Base-by-base conservation (phyloP, 2,329 filamentous ascomycete genomes). In the Phyllachora maydis region DNA sequence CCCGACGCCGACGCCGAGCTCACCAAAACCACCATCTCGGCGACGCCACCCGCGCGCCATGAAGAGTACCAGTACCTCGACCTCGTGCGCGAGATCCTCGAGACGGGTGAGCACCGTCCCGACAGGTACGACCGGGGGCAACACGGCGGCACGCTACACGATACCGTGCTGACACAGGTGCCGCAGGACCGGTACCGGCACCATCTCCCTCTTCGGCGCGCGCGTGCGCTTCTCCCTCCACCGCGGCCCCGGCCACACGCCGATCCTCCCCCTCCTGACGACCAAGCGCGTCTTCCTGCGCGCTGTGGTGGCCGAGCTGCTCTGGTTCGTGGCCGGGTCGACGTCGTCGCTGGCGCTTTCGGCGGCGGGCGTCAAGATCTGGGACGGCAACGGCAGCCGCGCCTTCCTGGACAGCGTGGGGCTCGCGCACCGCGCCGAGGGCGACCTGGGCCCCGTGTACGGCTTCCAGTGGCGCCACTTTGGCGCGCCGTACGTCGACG, bases 401-500 rank as follows among this genome's bases (percentile, higher is more conserved):
- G 75, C 71, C 40, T 95, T 76, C 46, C 75, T 98, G 18, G 85
- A 98, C 53, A 71, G 59, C 31, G 64, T 88, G 2, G 85, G 85
- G 1, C 63, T 95, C 5, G 56, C 59, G 0, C 70, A 92, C 42
- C 78, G 85, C 29, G 78, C 68, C 24, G 76, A 72, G 11, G 88
- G 88, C 33, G 88, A 98, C 41, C 59, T 98, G 0, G 88, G 88
- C 1, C 88, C 88, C 15, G 83, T 95, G 0, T 98, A 98, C 44
- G 88, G 88, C 2, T 98, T 98, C 52, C 88, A 98, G 50, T 98
- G 88, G 88, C 76, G 88, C 3, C 85, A 95, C 49, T 98, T 98
- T 40, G 88, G 88, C 23, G 88, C 88, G 4, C 69, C 81, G 30
- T 98, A 98, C 45, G 55, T 71, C 11, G 75, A 85, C 40, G 63